Evolutionary conservation across 192 early-diverging fungal genomes (phyloP).

Genomic region (Gryganskiella cystojenkinii): DNA sequence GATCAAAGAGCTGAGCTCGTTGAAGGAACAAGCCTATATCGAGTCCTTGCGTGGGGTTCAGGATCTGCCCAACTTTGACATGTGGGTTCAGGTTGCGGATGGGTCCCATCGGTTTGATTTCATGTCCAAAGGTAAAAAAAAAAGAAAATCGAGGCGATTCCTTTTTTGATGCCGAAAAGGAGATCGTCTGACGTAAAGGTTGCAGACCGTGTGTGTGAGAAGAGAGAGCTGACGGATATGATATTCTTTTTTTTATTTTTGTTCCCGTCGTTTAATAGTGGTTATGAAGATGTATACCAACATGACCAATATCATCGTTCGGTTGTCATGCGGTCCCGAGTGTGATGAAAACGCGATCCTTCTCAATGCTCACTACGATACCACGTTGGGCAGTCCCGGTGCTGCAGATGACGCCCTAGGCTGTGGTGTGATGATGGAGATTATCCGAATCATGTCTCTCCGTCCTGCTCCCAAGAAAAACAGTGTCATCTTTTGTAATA

Average conservation of each 20-base stretch:
- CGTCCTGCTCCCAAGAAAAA: conserved; percentile 54
- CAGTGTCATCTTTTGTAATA: conserved; percentile 62
- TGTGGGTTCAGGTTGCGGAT: conserved; percentile 62
- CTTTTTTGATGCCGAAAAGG: too few species aligned
- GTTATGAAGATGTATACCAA: conserved; percentile 73
- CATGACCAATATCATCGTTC: conserved; percentile 75
- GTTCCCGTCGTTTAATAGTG: conserved; percentile 24
- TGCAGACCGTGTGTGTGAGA: too few species aligned
- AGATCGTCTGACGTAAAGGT: too few species aligned
- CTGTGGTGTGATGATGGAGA: conserved; percentile 76
- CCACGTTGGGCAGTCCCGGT: conserved; percentile 65
- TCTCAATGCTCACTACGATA: conserved; percentile 77
- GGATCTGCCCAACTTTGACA: conserved; percentile 57
- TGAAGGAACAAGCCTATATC: conserved; percentile 10
- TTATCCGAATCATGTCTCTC: conserved; percentile 61
- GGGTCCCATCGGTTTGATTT: conserved; percentile 75
- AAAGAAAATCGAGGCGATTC: too few species aligned
- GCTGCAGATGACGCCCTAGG: conserved; percentile 73
- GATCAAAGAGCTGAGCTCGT: conserved; percentile 15
- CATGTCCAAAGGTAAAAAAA: conserved; percentile 65
- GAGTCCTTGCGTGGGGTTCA: conserved; percentile 8
- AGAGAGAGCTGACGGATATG: too few species aligned
- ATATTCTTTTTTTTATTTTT: not conserved
- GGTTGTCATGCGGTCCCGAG: conserved; percentile 69
- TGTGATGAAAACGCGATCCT: conserved; percentile 74